Evolutionary conservation across 2,329 filamentous ascomycete genomes (phyloP), one percentile per base, ranked within the genome.

Genomic region (Aulographum hederae): DNA sequence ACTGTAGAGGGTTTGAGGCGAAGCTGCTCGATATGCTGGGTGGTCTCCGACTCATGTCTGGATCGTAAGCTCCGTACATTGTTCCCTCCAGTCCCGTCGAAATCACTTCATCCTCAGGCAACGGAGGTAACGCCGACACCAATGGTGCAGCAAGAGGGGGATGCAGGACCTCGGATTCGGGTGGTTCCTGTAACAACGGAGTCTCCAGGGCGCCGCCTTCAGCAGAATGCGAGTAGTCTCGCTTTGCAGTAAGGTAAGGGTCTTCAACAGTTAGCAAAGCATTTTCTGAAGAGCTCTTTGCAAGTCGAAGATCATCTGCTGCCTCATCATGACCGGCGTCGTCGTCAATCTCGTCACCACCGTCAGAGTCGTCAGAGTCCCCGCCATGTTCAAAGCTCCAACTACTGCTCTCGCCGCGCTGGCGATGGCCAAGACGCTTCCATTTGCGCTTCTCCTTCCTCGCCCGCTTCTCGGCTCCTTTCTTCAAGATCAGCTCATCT

Each of bases 321-420:
- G 30, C 15, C 20, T 28, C 18, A 26, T 32, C 28, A 37, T 34
- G 18, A 30, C 26, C 10, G 36, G 33, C 15, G 33, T 28, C 11
- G 34, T 33, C 4, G 28, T 34, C 17, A 6, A 6, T 21, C 12
- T 21, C 17, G 14, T 50, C 46, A 18, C 51, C 49, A 5, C 44
- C 48, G 16, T 50, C 49, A 25, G 70, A 65, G 32, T 65, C 62
- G 34, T 67, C 60, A 8, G 63, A 64, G 34, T 71, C 67, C 8
- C 61, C 70, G 29, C 78, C 80, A 47, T 84, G 72, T 46, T 94
- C 81, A 37, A 85, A 65, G 54, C 84, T 93, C 82, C 84, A 94
- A 1, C 65, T 63, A 1, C 42, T 40, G 2, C 39, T 35, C 16
- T 36, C 38, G 23, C 39, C 40, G 39, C 40, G 35, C 37, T 46